Conservation (phyloP, 345 rosid genomes). For the Durio zibethinus region DNA sequence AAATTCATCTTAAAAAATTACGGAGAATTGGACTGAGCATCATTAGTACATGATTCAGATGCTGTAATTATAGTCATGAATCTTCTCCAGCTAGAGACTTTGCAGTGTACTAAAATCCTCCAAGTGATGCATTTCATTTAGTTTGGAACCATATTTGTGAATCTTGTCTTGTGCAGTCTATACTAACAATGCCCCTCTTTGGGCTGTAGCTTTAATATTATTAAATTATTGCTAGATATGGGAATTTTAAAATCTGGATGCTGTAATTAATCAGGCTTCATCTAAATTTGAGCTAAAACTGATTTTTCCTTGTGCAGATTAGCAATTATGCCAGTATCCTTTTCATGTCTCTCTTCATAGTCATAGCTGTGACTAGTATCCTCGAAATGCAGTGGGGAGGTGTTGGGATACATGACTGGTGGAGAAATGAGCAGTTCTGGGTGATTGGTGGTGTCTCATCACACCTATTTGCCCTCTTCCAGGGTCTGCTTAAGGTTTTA, state of each 20-base stretch:
- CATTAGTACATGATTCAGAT: not conserved
- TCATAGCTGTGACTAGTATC: conserved; percentile 60
- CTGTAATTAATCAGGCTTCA: not conserved
- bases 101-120: not conserved
- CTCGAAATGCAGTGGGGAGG: conserved; percentile 78
- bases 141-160: not conserved
- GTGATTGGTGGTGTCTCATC: conserved; percentile 67
- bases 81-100: not conserved
- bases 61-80: not conserved
- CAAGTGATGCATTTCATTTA: not conserved
- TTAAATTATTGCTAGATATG: not conserved
- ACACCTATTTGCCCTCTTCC: conserved; percentile 63
- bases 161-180: not conserved
- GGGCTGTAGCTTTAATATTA: not conserved
- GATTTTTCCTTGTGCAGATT: conserved; percentile 36
- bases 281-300: not conserved
- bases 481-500: conserved; percentile 69
- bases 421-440: conserved; percentile 81
- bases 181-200: not conserved
- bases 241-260: not conserved
- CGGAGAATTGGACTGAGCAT: not conserved
- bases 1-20: not conserved
- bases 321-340: conserved; percentile 54
- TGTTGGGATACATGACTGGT: conserved; percentile 72
- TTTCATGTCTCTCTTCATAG: conserved; percentile 56